Conservation (phyloP, 306 rosid species). For the Medicago lupulina region DNA sequence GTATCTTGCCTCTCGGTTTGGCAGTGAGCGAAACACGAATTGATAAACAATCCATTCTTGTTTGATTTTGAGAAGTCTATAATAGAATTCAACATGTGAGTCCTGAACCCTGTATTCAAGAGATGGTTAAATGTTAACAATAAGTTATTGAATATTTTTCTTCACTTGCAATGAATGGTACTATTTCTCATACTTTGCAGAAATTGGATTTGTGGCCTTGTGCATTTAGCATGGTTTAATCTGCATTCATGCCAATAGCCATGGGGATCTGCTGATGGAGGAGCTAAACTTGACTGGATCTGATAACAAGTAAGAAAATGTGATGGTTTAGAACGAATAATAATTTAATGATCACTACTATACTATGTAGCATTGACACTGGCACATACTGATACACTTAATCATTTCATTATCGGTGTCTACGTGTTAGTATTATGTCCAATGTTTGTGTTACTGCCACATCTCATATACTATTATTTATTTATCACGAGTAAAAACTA, state of each 20-base stretch:
- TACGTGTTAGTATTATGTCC: background rate
- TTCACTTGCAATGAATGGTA: background rate
- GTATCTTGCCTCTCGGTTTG: slow-evolving; percentile 94
- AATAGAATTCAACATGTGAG: slow-evolving; percentile 71
- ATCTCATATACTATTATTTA: background rate
- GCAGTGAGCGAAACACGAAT: slow-evolving; percentile 94
- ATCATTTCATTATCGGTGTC: background rate
- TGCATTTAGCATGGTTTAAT: slow-evolving; percentile 79
- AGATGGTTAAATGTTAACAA: slow-evolving; percentile 12
- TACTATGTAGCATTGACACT: background rate
- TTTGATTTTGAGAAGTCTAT: slow-evolving; percentile 61
- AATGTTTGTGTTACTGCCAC: background rate
- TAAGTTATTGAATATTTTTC: slow-evolving; percentile 3
- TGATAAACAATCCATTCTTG: slow-evolving; percentile 77
- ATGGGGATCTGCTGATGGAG: slow-evolving; percentile 86
- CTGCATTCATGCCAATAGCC: slow-evolving; percentile 90
- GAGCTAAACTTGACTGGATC: slow-evolving; percentile 93
- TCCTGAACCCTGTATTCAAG: slow-evolving; percentile 72
- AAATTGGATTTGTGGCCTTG: slow-evolving; percentile 67
- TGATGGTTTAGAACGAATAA: slow-evolving; percentile 7
- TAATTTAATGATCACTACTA: background rate
- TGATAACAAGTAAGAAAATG: slow-evolving; percentile 46
- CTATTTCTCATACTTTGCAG: slow-evolving; percentile 65
- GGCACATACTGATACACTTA: background rate
- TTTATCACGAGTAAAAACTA: background rate